Conservation (phyloP, 768 basidiomycete genomes). For the Collybia sordida region DNA sequence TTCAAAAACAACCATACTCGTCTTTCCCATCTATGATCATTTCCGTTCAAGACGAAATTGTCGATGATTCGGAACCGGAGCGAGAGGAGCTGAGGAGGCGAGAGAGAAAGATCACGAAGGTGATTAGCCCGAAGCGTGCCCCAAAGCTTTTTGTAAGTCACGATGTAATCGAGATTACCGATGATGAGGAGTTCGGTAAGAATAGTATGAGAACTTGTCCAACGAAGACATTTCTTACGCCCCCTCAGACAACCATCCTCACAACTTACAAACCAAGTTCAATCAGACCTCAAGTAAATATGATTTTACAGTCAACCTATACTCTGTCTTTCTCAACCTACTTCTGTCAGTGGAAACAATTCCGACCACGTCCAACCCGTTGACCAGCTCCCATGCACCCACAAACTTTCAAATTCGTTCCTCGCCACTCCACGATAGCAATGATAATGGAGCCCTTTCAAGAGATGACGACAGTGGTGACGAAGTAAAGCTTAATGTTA, state of each 20-base stretch:
- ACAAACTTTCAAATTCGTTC: no score
- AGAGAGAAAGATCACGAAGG: slow-evolving; percentile 12
- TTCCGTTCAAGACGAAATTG: slow-evolving; percentile 32
- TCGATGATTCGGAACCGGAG: slow-evolving; percentile 76
- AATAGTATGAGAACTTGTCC: not conserved
- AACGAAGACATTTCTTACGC: slow-evolving; percentile 2
- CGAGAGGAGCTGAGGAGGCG: slow-evolving; percentile 38
- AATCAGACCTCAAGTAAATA: no score
- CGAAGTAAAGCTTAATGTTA: slow-evolving; percentile 26
- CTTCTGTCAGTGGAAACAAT: no score
- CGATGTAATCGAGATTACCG: slow-evolving; percentile 21
- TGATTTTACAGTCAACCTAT: no score
- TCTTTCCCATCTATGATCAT: not conserved
- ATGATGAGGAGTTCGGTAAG: slow-evolving; percentile 13
- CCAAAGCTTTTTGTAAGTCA: not conserved
- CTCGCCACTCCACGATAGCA: no score
- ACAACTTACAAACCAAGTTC: no score
- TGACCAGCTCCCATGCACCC: no score
- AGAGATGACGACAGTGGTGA: slow-evolving; percentile 18
- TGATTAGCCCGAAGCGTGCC: not conserved
- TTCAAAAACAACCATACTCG: not conserved
- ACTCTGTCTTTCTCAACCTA: no score
- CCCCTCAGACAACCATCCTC: not conserved
- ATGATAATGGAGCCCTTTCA: not conserved
- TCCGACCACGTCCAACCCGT: no score